Percentiles rank a stretch among this genome's conserved stretches.
Evolutionary conservation across 1,284 basidiomycete species (phyloP).

Genomic region (Cystobasidiaceae sp.): DNA sequence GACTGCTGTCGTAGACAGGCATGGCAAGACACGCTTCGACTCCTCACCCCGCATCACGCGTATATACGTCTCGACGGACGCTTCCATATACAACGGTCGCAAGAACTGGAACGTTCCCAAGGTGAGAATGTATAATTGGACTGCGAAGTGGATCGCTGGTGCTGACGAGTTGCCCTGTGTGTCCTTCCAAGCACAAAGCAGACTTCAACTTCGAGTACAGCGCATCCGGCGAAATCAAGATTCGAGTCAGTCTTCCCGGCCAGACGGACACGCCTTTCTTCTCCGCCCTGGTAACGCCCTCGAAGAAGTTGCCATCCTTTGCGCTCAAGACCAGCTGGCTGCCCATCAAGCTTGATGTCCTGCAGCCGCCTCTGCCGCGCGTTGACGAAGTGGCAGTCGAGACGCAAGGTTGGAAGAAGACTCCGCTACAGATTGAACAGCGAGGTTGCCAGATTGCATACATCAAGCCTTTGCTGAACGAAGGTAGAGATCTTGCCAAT

Average conservation of each 20-base stretch:
- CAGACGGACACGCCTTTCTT: slow-evolving; percentile 33
- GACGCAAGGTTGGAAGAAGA: slow-evolving; percentile 16
- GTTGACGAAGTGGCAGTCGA: not conserved
- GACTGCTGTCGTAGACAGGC: not conserved
- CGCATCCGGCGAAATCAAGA: not conserved
- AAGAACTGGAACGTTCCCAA: slow-evolving; percentile 37
- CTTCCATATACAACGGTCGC: slow-evolving; percentile 32
- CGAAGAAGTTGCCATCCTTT: not conserved
- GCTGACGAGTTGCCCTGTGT: not conserved
- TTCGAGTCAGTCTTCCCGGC: slow-evolving; percentile 6
- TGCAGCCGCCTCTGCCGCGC: slow-evolving; percentile 19
- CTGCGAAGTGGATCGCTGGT: not conserved
- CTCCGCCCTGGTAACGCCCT: slow-evolving; percentile 18
- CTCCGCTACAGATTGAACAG: not conserved
- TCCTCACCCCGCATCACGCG: slow-evolving; percentile 29
- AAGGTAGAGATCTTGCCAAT: not conserved
- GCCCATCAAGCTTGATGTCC: slow-evolving; percentile 17
- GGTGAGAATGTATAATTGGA: not conserved
- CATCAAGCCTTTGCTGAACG: not conserved
- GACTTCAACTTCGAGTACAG: slow-evolving; percentile 30
- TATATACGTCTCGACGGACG: slow-evolving; percentile 38
- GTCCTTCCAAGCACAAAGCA: slow-evolving; percentile 30
- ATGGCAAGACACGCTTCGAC: not conserved
- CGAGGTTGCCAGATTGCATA: slow-evolving; percentile 3
- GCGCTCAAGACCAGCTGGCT: slow-evolving; percentile 18